Conservation (phyloP, 2,329 filamentous ascomycete species). For the Colletotrichum graminicola region DNA sequence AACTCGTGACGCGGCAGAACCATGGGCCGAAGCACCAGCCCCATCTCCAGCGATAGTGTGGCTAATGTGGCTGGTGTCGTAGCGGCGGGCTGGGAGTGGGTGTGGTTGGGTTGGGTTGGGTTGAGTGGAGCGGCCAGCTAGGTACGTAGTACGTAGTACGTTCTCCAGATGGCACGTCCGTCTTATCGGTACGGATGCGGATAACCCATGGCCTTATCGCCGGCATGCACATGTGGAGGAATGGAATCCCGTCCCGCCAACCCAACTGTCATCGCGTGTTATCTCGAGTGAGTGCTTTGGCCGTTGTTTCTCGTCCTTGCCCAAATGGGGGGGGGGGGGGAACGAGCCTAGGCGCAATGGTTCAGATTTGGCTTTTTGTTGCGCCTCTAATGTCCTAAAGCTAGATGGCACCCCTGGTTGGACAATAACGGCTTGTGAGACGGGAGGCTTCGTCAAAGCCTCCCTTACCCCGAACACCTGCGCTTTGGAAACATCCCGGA, state of each 20-base stretch:
- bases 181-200: constrained; percentile 15
- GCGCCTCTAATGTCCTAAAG: neutral
- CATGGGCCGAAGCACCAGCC: constrained; percentile 32
- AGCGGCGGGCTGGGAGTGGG: no score
- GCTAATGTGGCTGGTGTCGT: constrained; percentile 13
- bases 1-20: constrained; percentile 39
- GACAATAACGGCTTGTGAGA: constrained; percentile 7
- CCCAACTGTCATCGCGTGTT: neutral
- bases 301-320: neutral
- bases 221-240: neutral
- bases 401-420: neutral
- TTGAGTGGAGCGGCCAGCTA: neutral
- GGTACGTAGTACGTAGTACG: no score
- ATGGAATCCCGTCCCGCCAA: constrained; percentile 19
- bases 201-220: constrained; percentile 16
- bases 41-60: neutral
- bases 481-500: neutral
- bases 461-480: neutral
- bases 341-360: constrained; percentile 22
- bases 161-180: constrained; percentile 8
- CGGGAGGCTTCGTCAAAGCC: neutral
- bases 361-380: constrained; percentile 16
- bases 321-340: neutral
- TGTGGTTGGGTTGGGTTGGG: no score
- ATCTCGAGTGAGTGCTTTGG: constrained; percentile 22